phyloP scores from a whole-genome alignment of 441 rosid species.

The Raphanus hybrid region DNA sequence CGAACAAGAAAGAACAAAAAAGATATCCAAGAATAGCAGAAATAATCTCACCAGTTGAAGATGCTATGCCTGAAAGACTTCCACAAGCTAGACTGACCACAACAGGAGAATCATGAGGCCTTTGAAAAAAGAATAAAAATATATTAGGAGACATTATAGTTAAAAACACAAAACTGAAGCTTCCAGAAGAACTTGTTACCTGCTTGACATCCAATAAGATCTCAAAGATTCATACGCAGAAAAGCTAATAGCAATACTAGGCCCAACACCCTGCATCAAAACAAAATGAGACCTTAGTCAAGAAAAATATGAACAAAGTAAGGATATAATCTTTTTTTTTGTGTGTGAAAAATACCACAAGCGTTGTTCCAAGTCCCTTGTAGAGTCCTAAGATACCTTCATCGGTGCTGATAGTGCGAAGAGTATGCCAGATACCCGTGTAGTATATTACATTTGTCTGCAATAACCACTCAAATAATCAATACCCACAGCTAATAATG shows the following conservation, averaged over 20 bases:
- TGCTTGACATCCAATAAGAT: slow-evolving; percentile 75
- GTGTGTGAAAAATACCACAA: slow-evolving; percentile 49
- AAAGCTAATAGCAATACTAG: slow-evolving; percentile 90
- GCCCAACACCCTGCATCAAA: slow-evolving; percentile 81
- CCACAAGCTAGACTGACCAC: slow-evolving; percentile 86
- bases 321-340: too few relatives aligned
- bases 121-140: slow-evolving; percentile 34
- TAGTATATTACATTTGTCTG: slow-evolving; percentile 87
- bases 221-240: slow-evolving; percentile 85
- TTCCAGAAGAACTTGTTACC: slow-evolving; percentile 48
- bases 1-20: slow-evolving; percentile 11
- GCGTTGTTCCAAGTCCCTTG: slow-evolving; percentile 96
- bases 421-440: slow-evolving; percentile 82
- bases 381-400: slow-evolving; percentile 88
- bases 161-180: slow-evolving; percentile 10
- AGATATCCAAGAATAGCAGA: slow-evolving; percentile 20
- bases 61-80: slow-evolving; percentile 91
- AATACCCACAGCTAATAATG: slow-evolving; percentile 3
- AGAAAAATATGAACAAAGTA: too few relatives aligned
- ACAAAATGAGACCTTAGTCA: slow-evolving; percentile 5
- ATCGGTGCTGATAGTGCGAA: slow-evolving; percentile 70
- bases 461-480: slow-evolving; percentile 15
- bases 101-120: slow-evolving; percentile 78
- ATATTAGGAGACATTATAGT: slow-evolving; percentile 6
- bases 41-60: slow-evolving; percentile 78